phyloP scores from a whole-genome alignment of 1,284 basidiomycete species.

The Cerrena zonata region DNA sequence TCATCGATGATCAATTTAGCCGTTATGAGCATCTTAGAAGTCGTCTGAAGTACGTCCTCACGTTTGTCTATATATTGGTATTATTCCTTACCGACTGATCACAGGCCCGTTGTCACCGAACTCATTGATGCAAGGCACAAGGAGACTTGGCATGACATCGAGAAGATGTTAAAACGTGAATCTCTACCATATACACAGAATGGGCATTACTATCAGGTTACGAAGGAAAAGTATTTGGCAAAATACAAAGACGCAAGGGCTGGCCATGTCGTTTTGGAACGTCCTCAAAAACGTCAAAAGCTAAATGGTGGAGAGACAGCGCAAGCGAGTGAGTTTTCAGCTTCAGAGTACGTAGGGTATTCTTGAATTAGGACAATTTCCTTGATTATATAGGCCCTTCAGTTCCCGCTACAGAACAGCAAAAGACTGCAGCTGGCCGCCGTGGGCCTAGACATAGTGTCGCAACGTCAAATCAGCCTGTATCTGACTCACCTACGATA shows the following conservation, averaged over 20 bases:
- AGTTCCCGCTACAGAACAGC: too few species aligned
- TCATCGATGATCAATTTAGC: constrained; percentile 11
- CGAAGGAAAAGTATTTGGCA: constrained; percentile 14
- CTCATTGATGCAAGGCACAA: constrained; percentile 8
- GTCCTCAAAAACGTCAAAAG: background rate
- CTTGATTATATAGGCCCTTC: too few species aligned
- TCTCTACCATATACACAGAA: constrained; percentile 16
- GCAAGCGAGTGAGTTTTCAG: background rate
- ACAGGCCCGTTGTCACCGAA: constrained; percentile 7
- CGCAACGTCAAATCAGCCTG: too few species aligned
- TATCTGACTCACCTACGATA: too few species aligned
- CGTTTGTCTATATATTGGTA: background rate
- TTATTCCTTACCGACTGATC: constrained; percentile 1
- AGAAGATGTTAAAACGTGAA: constrained; percentile 13
- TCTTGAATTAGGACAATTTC: too few species aligned
- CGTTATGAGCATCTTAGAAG: constrained; percentile 9
- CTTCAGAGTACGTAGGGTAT: too few species aligned
- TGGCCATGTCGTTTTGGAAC: background rate
- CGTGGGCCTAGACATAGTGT: too few species aligned
- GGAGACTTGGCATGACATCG: constrained; percentile 6
- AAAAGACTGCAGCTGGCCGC: too few species aligned
- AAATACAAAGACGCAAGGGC: constrained; percentile 13
- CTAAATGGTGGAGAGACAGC: background rate
- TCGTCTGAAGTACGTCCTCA: constrained; percentile 8
- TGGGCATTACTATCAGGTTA: constrained; percentile 10